These are phyloP conservation scores for Zygosaccharomyces lentus DNA, from an alignment of 805 yeast genomes.

Conservation along the genomic window DNA sequence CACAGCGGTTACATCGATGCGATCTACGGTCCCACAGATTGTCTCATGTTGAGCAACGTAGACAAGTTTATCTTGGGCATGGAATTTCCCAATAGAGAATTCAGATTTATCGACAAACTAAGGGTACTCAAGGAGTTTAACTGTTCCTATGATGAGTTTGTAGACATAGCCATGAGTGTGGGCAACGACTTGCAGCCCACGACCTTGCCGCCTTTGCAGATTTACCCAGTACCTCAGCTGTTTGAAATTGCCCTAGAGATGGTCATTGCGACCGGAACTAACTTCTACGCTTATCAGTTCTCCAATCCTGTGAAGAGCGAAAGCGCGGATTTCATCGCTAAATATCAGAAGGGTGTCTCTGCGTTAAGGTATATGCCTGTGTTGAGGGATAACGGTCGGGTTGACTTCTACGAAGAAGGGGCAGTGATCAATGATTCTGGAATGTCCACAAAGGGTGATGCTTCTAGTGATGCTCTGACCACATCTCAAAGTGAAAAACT, in stretches of 20 bases:
- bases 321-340: slow-evolving; percentile 37
- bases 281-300: slow-evolving; percentile 45
- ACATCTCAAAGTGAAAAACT: slow-evolving; percentile 4
- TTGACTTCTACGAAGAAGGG: slow-evolving; percentile 50
- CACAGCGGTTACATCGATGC: slow-evolving; percentile 58
- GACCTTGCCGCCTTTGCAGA: slow-evolving; percentile 48
- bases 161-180: slow-evolving; percentile 70
- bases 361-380: slow-evolving; percentile 72
- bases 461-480: neutral
- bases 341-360: slow-evolving; percentile 64
- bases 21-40: slow-evolving; percentile 81
- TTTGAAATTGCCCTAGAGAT: slow-evolving; percentile 39
- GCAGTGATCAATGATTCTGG: slow-evolving; percentile 24
- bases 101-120: slow-evolving; percentile 58
- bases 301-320: slow-evolving; percentile 38
- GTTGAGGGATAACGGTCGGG: slow-evolving; percentile 61
- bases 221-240: slow-evolving; percentile 30
- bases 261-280: slow-evolving; percentile 40
- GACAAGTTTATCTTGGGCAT: slow-evolving; percentile 71
- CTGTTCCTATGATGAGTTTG: slow-evolving; percentile 60
- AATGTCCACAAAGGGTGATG: neutral
- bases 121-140: slow-evolving; percentile 57
- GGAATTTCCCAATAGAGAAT: slow-evolving; percentile 61
- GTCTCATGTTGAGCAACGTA: slow-evolving; percentile 53
- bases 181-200: slow-evolving; percentile 74